Evolutionary conservation across 73 alveolate genomes (phyloP).

Genomic region (Tetrahymena malaccensis): DNA sequence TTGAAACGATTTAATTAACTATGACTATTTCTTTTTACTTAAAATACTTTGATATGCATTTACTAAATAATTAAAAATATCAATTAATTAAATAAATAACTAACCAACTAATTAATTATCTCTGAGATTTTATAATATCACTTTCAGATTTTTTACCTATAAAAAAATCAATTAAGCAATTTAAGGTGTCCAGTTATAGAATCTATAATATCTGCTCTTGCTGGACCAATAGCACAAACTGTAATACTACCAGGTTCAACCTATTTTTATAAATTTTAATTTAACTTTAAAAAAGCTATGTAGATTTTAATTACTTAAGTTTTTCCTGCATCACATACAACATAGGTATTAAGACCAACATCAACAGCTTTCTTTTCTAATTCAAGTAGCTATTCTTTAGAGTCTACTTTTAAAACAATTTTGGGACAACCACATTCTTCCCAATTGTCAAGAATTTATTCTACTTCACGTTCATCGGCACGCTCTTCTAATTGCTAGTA

Average conservation of each 20-base stretch:
- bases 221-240: conserved; percentile 96
- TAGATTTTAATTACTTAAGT: conserved; percentile 51
- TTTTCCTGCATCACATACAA: conserved; percentile 94
- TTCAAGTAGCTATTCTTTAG: conserved; percentile 63
- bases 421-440: conserved; percentile 68
- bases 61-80: too few relatives aligned
- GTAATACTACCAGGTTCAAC: conserved; percentile 86
- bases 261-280: not conserved
- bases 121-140: not conserved
- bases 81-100: too few relatives aligned
- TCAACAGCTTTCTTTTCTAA: conserved; percentile 61
- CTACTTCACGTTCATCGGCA: conserved; percentile 33
- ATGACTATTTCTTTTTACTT: too few relatives aligned
- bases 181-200: conserved; percentile 33
- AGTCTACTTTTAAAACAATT: conserved; percentile 71
- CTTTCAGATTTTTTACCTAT: not conserved
- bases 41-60: too few relatives aligned
- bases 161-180: conserved; percentile 1
- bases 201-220: conserved; percentile 22
- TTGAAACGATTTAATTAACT: too few relatives aligned
- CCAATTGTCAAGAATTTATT: conserved; percentile 51
- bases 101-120: too few relatives aligned
- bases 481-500: conserved; percentile 55
- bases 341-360: conserved; percentile 53
- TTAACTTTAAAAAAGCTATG: not conserved